phyloP scores from a whole-genome alignment of 2,329 filamentous ascomycete species.

The Nothomitra cinnamomea region DNA sequence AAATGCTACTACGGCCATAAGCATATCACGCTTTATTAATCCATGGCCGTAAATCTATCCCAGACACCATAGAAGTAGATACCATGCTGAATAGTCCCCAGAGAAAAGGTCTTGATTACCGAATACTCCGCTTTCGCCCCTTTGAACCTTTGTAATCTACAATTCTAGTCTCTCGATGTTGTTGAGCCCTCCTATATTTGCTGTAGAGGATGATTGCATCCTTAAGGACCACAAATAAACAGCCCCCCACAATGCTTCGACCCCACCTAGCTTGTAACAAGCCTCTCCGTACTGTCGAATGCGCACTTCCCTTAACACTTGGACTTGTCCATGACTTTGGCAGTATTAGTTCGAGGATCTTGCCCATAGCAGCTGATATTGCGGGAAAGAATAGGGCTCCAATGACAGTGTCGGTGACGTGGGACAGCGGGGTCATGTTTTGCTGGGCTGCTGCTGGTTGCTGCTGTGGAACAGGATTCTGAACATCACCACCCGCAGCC shows the following conservation, averaged over 20 bases:
- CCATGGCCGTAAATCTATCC: not conserved
- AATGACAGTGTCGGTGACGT: slow-evolving; percentile 41
- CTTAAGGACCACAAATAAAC: slow-evolving; percentile 72
- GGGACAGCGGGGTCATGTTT: slow-evolving; percentile 34
- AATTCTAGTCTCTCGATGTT: slow-evolving; percentile 27
- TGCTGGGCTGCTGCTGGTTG: slow-evolving; percentile 25
- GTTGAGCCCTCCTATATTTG: slow-evolving; percentile 31
- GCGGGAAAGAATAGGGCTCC: slow-evolving; percentile 65
- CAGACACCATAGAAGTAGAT: not conserved
- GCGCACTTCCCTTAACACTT: too few species aligned
- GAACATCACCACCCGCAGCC: not conserved
- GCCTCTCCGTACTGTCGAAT: slow-evolving; percentile 27
- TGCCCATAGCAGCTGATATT: slow-evolving; percentile 63
- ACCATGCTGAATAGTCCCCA: not conserved
- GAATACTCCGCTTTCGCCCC: not conserved
- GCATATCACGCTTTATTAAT: not conserved
- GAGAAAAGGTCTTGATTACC: too few species aligned
- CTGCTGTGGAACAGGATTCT: slow-evolving; percentile 15
- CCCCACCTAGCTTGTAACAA: slow-evolving; percentile 78
- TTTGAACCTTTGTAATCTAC: slow-evolving; percentile 20
- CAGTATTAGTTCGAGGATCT: slow-evolving; percentile 49
- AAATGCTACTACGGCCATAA: too few species aligned
- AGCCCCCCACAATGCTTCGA: slow-evolving; percentile 73
- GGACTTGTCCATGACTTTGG: slow-evolving; percentile 47
- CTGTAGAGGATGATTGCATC: slow-evolving; percentile 45